phyloP scores from a whole-genome alignment of 2,329 filamentous ascomycete species.

The Trichophyton benhamiae region DNA sequence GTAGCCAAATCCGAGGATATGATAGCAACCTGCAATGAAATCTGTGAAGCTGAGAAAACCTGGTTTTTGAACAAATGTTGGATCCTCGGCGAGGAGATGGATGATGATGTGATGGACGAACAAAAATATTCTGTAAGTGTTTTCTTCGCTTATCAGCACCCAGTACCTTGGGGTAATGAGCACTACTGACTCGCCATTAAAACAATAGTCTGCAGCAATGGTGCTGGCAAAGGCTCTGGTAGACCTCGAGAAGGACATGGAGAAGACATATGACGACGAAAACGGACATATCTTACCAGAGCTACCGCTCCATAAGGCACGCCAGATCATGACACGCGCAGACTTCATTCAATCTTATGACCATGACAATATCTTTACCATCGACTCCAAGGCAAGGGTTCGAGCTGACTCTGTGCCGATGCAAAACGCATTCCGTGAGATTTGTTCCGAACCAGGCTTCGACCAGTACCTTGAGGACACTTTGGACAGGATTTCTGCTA shows the following conservation, averaged over 20 bases:
- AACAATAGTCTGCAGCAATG: slow-evolving; percentile 67
- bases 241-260: slow-evolving; percentile 58
- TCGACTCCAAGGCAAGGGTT: slow-evolving; percentile 75
- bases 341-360: slow-evolving; percentile 93
- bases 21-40: slow-evolving; percentile 61
- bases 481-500: slow-evolving; percentile 72
- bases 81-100: slow-evolving; percentile 65
- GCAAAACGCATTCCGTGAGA: slow-evolving; percentile 80
- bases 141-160: background rate
- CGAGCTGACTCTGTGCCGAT: slow-evolving; percentile 91
- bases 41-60: slow-evolving; percentile 58
- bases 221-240: slow-evolving; percentile 82
- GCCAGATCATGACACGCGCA: slow-evolving; percentile 86
- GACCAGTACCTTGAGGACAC: slow-evolving; percentile 71
- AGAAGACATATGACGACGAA: slow-evolving; percentile 50
- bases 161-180: background rate
- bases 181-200: background rate
- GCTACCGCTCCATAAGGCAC: slow-evolving; percentile 67
- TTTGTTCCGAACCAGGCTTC: slow-evolving; percentile 66
- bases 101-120: slow-evolving; percentile 97
- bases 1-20: slow-evolving; percentile 81
- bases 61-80: slow-evolving; percentile 73
- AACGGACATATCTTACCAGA: slow-evolving; percentile 65
- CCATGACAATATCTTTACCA: slow-evolving; percentile 88
- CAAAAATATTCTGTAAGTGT: slow-evolving; percentile 78